Percentiles rank a stretch among this genome's conserved stretches.
These are phyloP conservation scores for Sporisorium graminicola DNA, from an alignment of 1,284 basidiomycete genomes.

Conservation along the genomic window DNA sequence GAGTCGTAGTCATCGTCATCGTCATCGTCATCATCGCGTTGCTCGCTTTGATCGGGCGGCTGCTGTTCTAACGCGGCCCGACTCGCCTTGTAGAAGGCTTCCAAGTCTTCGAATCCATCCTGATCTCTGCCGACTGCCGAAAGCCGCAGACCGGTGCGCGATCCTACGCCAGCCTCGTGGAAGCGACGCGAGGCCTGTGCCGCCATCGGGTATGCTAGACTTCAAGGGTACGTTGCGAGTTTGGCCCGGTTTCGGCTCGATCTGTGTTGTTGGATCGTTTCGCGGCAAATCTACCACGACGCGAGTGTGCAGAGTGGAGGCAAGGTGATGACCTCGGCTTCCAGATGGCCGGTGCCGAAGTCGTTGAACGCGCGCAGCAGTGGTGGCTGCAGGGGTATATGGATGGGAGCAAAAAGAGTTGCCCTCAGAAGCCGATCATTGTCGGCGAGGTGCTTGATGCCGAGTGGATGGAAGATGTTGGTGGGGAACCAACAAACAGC, in stretches of 20 bases:
- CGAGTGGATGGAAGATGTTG: constrained; percentile 2
- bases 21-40: constrained; percentile 73
- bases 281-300: no score
- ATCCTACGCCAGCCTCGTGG: constrained; percentile 64
- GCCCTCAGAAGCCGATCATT: background rate
- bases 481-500: background rate
- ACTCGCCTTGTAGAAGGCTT: constrained; percentile 65
- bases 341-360: background rate
- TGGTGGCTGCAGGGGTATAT: background rate
- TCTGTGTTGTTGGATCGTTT: no score
- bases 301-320: background rate
- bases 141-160: constrained; percentile 65
- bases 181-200: constrained; percentile 56
- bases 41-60: constrained; percentile 73
- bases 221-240: background rate
- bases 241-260: background rate
- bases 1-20: constrained; percentile 72
- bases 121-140: constrained; percentile 72
- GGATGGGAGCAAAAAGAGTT: background rate
- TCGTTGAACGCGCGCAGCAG: constrained; percentile 1
- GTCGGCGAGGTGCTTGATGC: background rate
- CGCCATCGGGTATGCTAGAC: constrained; percentile 6
- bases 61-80: constrained; percentile 65
- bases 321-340: background rate
- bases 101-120: constrained; percentile 74